phyloP scores from a whole-genome alignment of 768 basidiomycete species.

The Gloeophyllum trabeum region DNA sequence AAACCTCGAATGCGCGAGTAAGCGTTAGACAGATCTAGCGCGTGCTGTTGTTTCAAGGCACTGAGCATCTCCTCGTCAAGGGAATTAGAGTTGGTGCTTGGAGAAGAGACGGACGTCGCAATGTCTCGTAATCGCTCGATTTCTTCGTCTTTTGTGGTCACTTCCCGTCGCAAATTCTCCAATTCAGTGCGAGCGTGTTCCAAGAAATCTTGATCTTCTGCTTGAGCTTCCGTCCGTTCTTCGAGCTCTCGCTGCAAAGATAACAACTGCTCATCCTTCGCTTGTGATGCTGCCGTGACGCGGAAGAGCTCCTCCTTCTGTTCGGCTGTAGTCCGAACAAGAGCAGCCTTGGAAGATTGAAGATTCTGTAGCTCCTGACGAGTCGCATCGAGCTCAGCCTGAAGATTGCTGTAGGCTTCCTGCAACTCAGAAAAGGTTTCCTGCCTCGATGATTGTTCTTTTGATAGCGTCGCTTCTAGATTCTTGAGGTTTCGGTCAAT shows the following conservation, averaged over 20 bases:
- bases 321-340: slow-evolving; percentile 43
- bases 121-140: slow-evolving; percentile 44
- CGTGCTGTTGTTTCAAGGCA: slow-evolving; percentile 62
- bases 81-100: slow-evolving; percentile 31
- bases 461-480: slow-evolving; percentile 34
- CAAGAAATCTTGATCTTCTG: slow-evolving; percentile 56
- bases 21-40: slow-evolving; percentile 69
- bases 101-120: slow-evolving; percentile 27
- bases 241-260: slow-evolving; percentile 41
- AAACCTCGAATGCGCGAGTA: slow-evolving; percentile 72
- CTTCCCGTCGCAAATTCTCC: slow-evolving; percentile 54
- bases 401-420: slow-evolving; percentile 47
- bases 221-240: slow-evolving; percentile 31
- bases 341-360: slow-evolving; percentile 53
- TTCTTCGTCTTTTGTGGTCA: slow-evolving; percentile 55
- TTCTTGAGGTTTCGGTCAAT: slow-evolving; percentile 33
- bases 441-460: slow-evolving; percentile 36
- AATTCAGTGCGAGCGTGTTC: slow-evolving; percentile 57
- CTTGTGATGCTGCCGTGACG: slow-evolving; percentile 29
- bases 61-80: slow-evolving; percentile 68
- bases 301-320: slow-evolving; percentile 50
- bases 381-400: slow-evolving; percentile 47
- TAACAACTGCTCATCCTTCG: slow-evolving; percentile 43
- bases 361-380: slow-evolving; percentile 42
- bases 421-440: slow-evolving; percentile 48